Conservation (phyloP, 2,329 filamentous ascomycete species). For the Leptographium lundbergii region DNA sequence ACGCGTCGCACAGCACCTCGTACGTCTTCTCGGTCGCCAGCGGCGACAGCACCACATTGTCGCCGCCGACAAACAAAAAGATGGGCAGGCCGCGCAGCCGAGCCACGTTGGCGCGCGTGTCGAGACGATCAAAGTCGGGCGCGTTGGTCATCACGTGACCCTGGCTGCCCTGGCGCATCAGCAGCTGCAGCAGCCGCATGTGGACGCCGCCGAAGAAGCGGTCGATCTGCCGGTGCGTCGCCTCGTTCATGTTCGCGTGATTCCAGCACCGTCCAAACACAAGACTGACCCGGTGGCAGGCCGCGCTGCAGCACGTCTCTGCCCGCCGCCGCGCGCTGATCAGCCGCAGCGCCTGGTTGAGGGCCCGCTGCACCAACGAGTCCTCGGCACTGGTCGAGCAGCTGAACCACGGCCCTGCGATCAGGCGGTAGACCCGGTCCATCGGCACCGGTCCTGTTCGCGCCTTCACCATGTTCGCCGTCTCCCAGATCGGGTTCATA, state of each 20-base stretch:
- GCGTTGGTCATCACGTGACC: slow-evolving; percentile 40
- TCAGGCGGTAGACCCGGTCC: slow-evolving; percentile 33
- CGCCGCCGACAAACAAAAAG: slow-evolving; percentile 40
- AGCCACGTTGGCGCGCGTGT: slow-evolving; percentile 34
- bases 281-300: slow-evolving; percentile 47
- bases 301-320: slow-evolving; percentile 49
- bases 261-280: slow-evolving; percentile 54
- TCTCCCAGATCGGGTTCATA: slow-evolving; percentile 47
- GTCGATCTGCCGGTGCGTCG: slow-evolving; percentile 49
- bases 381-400: slow-evolving; percentile 35
- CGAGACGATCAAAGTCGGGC: slow-evolving; percentile 32
- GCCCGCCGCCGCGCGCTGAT: slow-evolving; percentile 32
- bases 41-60: slow-evolving; percentile 43
- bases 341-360: slow-evolving; percentile 46
- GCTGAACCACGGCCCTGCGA: slow-evolving; percentile 42
- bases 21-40: slow-evolving; percentile 41
- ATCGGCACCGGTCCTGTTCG: slow-evolving; percentile 31
- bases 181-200: slow-evolving; percentile 42
- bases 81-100: slow-evolving; percentile 41
- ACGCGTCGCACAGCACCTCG: slow-evolving; percentile 36
- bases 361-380: slow-evolving; percentile 31
- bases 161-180: slow-evolving; percentile 41
- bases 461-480: slow-evolving; percentile 44
- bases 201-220: slow-evolving; percentile 50
- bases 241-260: slow-evolving; percentile 52